Evolutionary conservation across 371 early-diverging fungal genomes (phyloP), one percentile per base, ranked within the genome.

Genomic region (Batrachochytrium dendrobatidis): DNA sequence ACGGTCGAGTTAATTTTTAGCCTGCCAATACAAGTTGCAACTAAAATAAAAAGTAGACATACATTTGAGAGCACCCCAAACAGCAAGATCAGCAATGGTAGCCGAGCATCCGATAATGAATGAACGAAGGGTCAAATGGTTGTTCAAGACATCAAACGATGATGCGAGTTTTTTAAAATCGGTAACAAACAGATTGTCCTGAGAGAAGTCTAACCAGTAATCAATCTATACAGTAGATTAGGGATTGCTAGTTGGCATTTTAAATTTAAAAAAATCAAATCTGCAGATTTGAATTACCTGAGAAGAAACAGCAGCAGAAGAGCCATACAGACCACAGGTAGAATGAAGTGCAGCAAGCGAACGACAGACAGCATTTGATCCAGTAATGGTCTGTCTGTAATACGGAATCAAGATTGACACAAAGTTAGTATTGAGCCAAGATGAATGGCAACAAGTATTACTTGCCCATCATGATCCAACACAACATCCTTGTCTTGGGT

Each of bases 11-110:
- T n/a, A 39, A n/a, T n/a, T n/a, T 3, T 18, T 26, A 33, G 34
- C 33, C 58, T 20, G 8, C 17, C 22, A 58, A 5, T 24, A n/a
- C 2, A 0, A 22, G 12, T 2, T 55, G 20, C 28, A 5, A n/a
- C 10, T 8, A 12, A 39, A 30, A 10, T 0, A 29, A 6, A 20
- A 3, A 31, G 30, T n/a, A 39, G 15, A 45, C 46, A 3, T 3
- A 83, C 82, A 70, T 70, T 85, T 88, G 71, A 95, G 71, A 33
- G 90, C 84, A 50, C 90, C 94, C 92, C 92, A 96, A 55, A 89
- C 64, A 22, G 83, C 85, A 44, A 86, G 83, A 69, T 96, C 97
- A 32, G 93, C 95, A 4, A 84, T 74, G 1, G 91, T 77, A 53
- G 79, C 62, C 44, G 78, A 67, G 74, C 94, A 89, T 1, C 94